Percentiles rank a stretch among this genome's conserved stretches.
These are phyloP conservation scores for Phytophthora rubi DNA, from an alignment of 352 stramenopile species.

Conservation along the genomic window DNA sequence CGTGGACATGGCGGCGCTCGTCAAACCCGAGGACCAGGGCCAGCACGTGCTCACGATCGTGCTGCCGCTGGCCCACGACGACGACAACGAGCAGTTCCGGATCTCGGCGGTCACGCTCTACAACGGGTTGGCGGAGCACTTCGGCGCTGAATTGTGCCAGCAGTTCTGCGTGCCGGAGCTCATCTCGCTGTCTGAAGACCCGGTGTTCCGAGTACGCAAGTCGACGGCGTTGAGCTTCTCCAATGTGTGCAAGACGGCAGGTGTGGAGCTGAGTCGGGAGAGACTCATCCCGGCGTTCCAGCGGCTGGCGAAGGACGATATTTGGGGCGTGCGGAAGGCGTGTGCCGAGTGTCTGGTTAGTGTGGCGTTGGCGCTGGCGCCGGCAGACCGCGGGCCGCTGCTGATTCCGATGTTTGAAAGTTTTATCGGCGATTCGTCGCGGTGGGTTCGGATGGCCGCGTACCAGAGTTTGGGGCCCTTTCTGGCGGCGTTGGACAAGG, in stretches of 20 bases:
- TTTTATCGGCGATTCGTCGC: slow-evolving; percentile 90
- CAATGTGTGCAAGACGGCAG: slow-evolving; percentile 88
- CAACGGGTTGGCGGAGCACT: slow-evolving; percentile 89
- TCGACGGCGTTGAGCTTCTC: slow-evolving; percentile 92
- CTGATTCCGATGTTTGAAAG: slow-evolving; percentile 91
- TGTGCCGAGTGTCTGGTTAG: slow-evolving; percentile 92
- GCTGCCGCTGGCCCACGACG: slow-evolving; percentile 90
- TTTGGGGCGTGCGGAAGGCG: slow-evolving; percentile 94
- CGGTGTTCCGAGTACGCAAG: slow-evolving; percentile 93
- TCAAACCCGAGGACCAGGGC: slow-evolving; percentile 90
- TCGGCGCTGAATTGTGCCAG: slow-evolving; percentile 90
- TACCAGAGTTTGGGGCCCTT: slow-evolving; percentile 91
- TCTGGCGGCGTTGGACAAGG: slow-evolving; percentile 82
- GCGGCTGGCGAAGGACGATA: slow-evolving; percentile 92
- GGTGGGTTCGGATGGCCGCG: slow-evolving; percentile 94
- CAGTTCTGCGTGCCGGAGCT: slow-evolving; percentile 94
- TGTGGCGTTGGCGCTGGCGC: slow-evolving; percentile 86
- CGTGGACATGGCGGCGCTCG: slow-evolving; percentile 84
- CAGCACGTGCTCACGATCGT: slow-evolving; percentile 94
- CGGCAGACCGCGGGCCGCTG: slow-evolving; percentile 68
- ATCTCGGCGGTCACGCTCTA: slow-evolving; percentile 94
- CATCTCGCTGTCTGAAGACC: slow-evolving; percentile 91
- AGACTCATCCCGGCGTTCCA: slow-evolving; percentile 92
- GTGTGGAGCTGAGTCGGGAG: slow-evolving; percentile 76
- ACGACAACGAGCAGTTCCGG: slow-evolving; percentile 92